Evolutionary conservation across 139 green algal species (phyloP).

Genomic region (Trebouxia sp.): DNA sequence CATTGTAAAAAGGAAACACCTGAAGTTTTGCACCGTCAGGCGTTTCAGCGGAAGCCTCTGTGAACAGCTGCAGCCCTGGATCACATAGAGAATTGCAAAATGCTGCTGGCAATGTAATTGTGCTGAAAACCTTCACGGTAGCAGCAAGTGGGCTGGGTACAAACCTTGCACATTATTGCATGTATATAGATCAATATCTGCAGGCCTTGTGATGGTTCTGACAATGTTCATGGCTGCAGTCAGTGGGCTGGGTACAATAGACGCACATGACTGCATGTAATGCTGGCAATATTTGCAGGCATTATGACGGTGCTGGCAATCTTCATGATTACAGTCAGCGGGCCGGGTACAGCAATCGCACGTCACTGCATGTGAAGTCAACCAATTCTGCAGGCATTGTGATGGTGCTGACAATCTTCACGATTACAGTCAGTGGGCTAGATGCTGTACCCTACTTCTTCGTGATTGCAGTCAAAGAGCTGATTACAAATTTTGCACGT

Average conservation of each 20-base stretch:
- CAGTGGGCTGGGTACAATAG: too few relatives aligned
- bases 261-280: too few relatives aligned
- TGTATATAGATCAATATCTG: too few relatives aligned
- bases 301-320: conserved; percentile 56
- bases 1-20: too few relatives aligned
- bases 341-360: conserved; percentile 68
- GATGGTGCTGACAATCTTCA: conserved; percentile 54
- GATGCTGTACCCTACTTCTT: conserved; percentile 81
- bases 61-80: too few relatives aligned
- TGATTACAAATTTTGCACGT: too few relatives aligned
- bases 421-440: conserved; percentile 60
- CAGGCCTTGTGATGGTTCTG: too few relatives aligned
- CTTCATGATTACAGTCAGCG: conserved; percentile 59
- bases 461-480: conserved; percentile 42
- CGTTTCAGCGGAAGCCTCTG: too few relatives aligned
- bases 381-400: conserved; percentile 33
- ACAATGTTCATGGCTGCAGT: conserved; percentile 61
- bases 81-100: too few relatives aligned
- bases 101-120: conserved; percentile 39
- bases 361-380: background rate
- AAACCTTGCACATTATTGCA: too few relatives aligned
- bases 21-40: too few relatives aligned
- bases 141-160: conserved; percentile 64
- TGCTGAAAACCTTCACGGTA: conserved; percentile 65
- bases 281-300: too few relatives aligned